Base-by-base conservation (phyloP, 1,284 basidiomycete species). In the Inonotus obliquus region DNA sequence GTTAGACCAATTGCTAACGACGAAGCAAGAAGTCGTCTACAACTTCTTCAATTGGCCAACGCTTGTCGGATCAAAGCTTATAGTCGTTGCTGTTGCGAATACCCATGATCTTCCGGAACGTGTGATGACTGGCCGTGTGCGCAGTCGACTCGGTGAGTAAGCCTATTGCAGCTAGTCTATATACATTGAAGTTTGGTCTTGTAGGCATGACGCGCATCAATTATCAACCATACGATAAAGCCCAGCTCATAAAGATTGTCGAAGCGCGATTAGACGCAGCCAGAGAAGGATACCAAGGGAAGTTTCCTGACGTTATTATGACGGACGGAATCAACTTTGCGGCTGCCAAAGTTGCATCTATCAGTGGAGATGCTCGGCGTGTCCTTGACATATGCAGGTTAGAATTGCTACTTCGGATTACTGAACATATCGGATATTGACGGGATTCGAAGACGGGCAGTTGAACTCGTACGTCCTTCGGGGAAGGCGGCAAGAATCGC, bases 31-130 rank as follows among this genome's bases (percentile, higher is more conserved):
- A 67, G 96, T 99, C 1, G 92, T 99, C 45, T 99, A 99, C 77
- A 98, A 98, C 73, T 96, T 99, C 75, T 99, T 99, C 82, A 98
- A 98, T 73, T 99, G 97, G 96, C 97, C 96, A 1, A 96, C 94
- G 10, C 80, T 96, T 62, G 82, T 85, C 0, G 87, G 87, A 14
- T 93, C 91, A 59, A 90, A 91, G 70, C 81, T 99, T 14, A 88
- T 98, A 57, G 96, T 99, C 1, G 84, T 99, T 59, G 97, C 97
- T 0, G 95, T 99, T 0, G 97, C 97, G 11, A 99, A 99, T 72
- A 96, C 96, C 27, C 97, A 98, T 92, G 96, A 99, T 71, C 79
- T 99, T 58, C 97, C 97, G 0, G 96, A 99, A 73, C 83, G 96
- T 27, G 90, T 91, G 13, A 89, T 99, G 81, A 91, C 83, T 2